Evolutionary conservation across 768 basidiomycete genomes (phyloP).

Genomic region (Exidia glandulosa): DNA sequence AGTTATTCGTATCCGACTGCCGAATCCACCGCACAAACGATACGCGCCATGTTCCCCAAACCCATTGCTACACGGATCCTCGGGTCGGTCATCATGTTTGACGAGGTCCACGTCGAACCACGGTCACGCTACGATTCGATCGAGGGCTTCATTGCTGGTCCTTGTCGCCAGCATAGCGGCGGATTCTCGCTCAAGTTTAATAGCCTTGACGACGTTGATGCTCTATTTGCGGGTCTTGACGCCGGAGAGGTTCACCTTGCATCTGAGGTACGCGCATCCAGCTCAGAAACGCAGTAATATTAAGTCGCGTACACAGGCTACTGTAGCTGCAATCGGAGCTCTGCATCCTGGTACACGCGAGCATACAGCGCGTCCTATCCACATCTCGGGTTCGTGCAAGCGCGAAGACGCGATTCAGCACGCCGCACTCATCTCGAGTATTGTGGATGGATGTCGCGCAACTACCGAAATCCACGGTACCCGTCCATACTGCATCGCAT

Average conservation of each 20-base stretch:
- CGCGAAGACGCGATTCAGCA: slow-evolving; percentile 13
- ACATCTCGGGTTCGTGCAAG: slow-evolving; percentile 18
- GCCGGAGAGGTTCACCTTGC: slow-evolving; percentile 4
- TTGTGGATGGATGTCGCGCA: slow-evolving; percentile 6
- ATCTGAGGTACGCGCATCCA: slow-evolving; percentile 4
- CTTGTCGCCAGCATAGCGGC: slow-evolving; percentile 14
- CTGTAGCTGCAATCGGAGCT: slow-evolving; percentile 15
- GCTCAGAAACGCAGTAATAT: background rate
- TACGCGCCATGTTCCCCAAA: no score
- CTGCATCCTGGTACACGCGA: no score
- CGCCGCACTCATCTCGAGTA: slow-evolving; percentile 10
- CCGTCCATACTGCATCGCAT: slow-evolving; percentile 10
- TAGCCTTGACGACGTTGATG: slow-evolving; percentile 4
- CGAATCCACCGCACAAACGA: no score
- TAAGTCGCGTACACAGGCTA: slow-evolving; percentile 12
- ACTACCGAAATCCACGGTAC: no score
- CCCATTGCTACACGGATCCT: no score
- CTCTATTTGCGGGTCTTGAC: slow-evolving; percentile 1
- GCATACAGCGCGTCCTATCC: slow-evolving; percentile 14
- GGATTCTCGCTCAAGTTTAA: slow-evolving; percentile 8
- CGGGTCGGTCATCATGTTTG: slow-evolving; percentile 12
- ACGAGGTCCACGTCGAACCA: slow-evolving; percentile 13
- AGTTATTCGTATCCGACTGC: no score
- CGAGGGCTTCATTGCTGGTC: slow-evolving; percentile 12
- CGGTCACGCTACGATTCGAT: slow-evolving; percentile 12